Evolutionary conservation across 805 yeast genomes (phyloP).

Genomic region (Metschnikowia kunwiensis): DNA sequence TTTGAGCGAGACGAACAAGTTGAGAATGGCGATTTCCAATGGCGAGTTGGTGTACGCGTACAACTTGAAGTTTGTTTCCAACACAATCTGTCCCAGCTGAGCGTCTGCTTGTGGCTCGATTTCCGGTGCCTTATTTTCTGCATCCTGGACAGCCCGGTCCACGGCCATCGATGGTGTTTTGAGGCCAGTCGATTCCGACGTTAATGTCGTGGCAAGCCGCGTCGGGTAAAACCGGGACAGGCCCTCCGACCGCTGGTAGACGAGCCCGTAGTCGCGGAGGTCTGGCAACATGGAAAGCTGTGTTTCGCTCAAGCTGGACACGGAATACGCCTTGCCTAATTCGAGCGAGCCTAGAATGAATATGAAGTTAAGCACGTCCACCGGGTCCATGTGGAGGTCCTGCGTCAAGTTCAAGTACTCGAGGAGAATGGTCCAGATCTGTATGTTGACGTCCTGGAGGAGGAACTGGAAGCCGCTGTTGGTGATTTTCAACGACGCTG

Average conservation of each 20-base stretch:
- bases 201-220: conserved; percentile 79
- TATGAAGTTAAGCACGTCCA: conserved; percentile 89
- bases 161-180: conserved; percentile 74
- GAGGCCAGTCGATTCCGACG: conserved; percentile 74
- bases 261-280: conserved; percentile 85
- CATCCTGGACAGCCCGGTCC: conserved; percentile 52
- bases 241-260: conserved; percentile 57
- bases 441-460: conserved; percentile 88
- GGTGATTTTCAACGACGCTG: conserved; percentile 61
- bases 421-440: conserved; percentile 86
- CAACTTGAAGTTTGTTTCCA: conserved; percentile 90
- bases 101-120: conserved; percentile 18
- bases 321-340: conserved; percentile 80
- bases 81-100: conserved; percentile 66
- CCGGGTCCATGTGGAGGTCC: conserved; percentile 87
- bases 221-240: conserved; percentile 82
- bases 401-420: conserved; percentile 87
- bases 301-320: conserved; percentile 67
- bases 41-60: conserved; percentile 95
- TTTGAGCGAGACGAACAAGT: conserved; percentile 80
- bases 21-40: conserved; percentile 86
- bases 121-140: conserved; percentile 23
- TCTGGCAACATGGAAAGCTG: conserved; percentile 86
- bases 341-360: conserved; percentile 92
- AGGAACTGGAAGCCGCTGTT: conserved; percentile 92